These are phyloP conservation scores for Achlya hypogyna DNA, from an alignment of 352 stramenopile genomes.

Conservation along the genomic window DNA sequence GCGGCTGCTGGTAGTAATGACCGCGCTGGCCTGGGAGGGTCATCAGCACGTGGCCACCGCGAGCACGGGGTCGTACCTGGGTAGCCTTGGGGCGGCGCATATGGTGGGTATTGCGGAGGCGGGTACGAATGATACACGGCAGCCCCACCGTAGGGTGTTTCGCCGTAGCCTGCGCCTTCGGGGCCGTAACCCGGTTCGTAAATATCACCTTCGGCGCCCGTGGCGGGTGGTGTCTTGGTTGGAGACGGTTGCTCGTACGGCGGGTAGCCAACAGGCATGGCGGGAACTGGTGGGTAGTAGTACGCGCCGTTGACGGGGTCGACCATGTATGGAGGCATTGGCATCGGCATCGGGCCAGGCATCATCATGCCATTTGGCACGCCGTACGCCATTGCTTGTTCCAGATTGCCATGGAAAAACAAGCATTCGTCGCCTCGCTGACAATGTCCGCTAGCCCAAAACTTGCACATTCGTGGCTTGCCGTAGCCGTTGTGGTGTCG, in stretches of 20 bases:
- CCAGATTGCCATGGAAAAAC: constrained; percentile 12
- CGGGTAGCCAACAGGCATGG: background rate
- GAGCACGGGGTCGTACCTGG: background rate
- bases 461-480: constrained; percentile 16
- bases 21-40: background rate
- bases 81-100: background rate
- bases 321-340: background rate
- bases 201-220: background rate
- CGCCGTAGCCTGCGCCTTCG: background rate
- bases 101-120: background rate
- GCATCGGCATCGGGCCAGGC: background rate
- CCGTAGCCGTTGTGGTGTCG: background rate
- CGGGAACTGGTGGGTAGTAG: constrained; percentile 6
- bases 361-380: background rate
- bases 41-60: background rate
- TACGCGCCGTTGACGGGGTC: background rate
- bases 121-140: background rate
- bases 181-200: background rate
- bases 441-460: constrained; percentile 16
- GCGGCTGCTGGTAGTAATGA: background rate
- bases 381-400: background rate
- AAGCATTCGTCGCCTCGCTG: constrained; percentile 15
- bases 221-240: background rate
- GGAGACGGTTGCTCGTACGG: background rate
- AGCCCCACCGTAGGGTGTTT: background rate